Percentiles rank a stretch among this genome's conserved stretches.
Evolutionary conservation across 1,284 basidiomycete genomes (phyloP).

Genomic region (Mycena citricolor): DNA sequence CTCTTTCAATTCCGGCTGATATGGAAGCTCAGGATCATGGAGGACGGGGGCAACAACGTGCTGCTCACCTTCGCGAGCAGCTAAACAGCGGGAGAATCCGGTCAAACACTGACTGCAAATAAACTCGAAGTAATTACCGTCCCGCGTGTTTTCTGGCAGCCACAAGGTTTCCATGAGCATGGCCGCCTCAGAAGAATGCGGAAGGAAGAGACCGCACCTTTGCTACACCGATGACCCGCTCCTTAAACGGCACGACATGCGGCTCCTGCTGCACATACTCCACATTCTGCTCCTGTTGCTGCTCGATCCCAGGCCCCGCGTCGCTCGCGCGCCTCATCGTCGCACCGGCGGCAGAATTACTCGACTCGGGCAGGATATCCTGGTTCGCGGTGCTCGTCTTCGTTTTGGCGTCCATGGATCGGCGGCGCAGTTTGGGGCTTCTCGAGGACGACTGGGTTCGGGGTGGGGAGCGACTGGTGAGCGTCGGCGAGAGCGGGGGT

Average conservation of each 20-base stretch:
- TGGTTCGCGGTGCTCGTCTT: no score
- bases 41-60: not conserved
- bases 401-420: no score
- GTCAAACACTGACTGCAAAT: not conserved
- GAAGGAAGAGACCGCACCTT: not conserved
- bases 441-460: no score
- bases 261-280: conserved; percentile 1
- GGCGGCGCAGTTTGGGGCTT: no score
- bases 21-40: not conserved
- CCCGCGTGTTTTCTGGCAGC: conserved; percentile 18
- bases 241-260: conserved; percentile 20
- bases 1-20: conserved; percentile 21
- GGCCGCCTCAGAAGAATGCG: not conserved
- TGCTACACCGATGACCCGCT: conserved; percentile 17
- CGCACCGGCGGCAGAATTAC: no score
- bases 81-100: conserved; percentile 1
- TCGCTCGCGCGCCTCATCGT: no score
- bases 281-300: not conserved
- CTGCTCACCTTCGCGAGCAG: conserved; percentile 14
- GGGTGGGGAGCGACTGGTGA: no score
- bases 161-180: not conserved
- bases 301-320: no score
- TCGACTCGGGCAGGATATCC: no score
- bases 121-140: conserved; percentile 5
- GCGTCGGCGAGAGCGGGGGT: no score